phyloP scores from a whole-genome alignment of 805 yeast species.

The Novakomyces olei region DNA sequence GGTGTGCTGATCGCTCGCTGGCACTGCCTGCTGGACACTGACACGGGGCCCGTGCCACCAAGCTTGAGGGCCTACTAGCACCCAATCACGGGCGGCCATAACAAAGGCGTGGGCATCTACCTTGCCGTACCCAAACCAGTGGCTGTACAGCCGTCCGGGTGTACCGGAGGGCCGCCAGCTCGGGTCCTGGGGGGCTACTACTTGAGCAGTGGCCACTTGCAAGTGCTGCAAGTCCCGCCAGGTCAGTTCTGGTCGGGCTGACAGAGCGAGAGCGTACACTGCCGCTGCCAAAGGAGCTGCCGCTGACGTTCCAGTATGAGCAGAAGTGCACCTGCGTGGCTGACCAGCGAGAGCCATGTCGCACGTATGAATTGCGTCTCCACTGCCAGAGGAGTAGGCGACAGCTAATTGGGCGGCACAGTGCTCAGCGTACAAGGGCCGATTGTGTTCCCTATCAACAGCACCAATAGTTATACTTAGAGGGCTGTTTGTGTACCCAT shows the following conservation, averaged over 20 bases:
- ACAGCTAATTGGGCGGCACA: slow-evolving; percentile 90
- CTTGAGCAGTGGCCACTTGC: slow-evolving; percentile 46
- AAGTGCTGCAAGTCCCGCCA: slow-evolving; percentile 93
- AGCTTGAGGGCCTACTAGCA: slow-evolving; percentile 75
- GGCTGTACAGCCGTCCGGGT: slow-evolving; percentile 44
- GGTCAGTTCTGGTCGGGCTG: slow-evolving; percentile 66
- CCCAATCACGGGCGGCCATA: slow-evolving; percentile 49
- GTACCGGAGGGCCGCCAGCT: slow-evolving; percentile 38
- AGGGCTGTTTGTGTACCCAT: slow-evolving; percentile 90
- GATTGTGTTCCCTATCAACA: slow-evolving; percentile 63
- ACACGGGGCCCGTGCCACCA: slow-evolving; percentile 38
- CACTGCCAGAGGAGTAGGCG: slow-evolving; percentile 78
- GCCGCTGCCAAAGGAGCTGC: slow-evolving; percentile 98
- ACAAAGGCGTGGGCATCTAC: slow-evolving; percentile 64
- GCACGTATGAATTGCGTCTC: slow-evolving; percentile 74
- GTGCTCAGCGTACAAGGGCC: slow-evolving; percentile 76
- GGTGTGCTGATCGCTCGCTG: slow-evolving; percentile 9
- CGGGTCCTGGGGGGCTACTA: no score
- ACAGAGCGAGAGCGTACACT: slow-evolving; percentile 60
- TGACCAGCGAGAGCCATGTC: slow-evolving; percentile 23
- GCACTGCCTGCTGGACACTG: slow-evolving; percentile 15
- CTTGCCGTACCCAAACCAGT: slow-evolving; percentile 78
- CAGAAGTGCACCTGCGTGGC: slow-evolving; percentile 53
- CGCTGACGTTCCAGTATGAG: slow-evolving; percentile 94
- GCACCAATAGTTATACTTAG: slow-evolving; percentile 91